Percentiles rank a stretch among this genome's conserved stretches.
Conservation (phyloP, 1,139 yeast genomes). For the Wickerhamiella infanticola region DNA sequence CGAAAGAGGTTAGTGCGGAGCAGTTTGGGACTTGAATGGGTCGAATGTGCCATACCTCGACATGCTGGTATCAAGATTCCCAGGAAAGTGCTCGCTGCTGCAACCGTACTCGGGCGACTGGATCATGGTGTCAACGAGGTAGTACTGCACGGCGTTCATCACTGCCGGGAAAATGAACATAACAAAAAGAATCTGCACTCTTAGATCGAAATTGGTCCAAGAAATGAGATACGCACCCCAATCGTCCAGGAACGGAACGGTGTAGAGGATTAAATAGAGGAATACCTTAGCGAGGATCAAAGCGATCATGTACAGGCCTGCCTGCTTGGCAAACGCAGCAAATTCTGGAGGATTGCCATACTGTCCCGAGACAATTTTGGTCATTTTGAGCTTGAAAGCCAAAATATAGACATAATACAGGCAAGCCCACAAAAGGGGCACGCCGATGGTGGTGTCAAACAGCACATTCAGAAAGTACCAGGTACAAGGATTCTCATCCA, state of each 20-base stretch:
- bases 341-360: constrained; percentile 63
- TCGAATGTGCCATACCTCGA: constrained; percentile 5
- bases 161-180: constrained; percentile 43
- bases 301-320: constrained; percentile 48
- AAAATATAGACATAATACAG: constrained; percentile 32
- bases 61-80: neutral
- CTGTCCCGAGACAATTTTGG: constrained; percentile 65
- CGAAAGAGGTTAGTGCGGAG: neutral
- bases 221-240: constrained; percentile 48
- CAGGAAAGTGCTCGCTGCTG: constrained; percentile 5
- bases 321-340: constrained; percentile 57
- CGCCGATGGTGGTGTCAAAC: constrained; percentile 91
- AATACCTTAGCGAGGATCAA: constrained; percentile 40
- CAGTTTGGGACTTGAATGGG: constrained; percentile 1
- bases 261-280: constrained; percentile 40
- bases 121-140: constrained; percentile 75
- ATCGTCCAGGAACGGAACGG: constrained; percentile 38
- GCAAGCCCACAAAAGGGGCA: constrained; percentile 54
- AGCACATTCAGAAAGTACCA: constrained; percentile 85
- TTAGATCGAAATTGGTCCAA: constrained; percentile 62
- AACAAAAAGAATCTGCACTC: constrained; percentile 70
- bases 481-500: constrained; percentile 26
- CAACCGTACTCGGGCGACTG: constrained; percentile 34
- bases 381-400: constrained; percentile 35
- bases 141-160: constrained; percentile 77